phyloP scores from a whole-genome alignment of 768 basidiomycete species.

The Collybia sp. region DNA sequence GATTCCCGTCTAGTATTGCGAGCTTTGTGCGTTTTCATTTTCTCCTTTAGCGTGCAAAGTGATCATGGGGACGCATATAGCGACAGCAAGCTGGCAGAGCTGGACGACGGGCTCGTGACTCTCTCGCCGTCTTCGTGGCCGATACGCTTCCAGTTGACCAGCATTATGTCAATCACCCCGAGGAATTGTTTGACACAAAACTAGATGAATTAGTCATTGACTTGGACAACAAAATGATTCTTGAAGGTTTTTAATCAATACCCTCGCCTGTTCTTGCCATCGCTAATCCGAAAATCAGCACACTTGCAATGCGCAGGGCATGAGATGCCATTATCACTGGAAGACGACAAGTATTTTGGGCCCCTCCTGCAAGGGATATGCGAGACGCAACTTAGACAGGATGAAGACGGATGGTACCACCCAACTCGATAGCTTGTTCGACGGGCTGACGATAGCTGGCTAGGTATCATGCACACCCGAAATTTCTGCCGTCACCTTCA shows the following conservation, averaged over 20 bases:
- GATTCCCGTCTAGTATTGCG: conserved; percentile 75
- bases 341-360: conserved; percentile 74
- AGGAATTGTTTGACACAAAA: conserved; percentile 61
- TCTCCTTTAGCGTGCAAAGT: not conserved
- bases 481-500: conserved; percentile 74
- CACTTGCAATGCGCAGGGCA: conserved; percentile 86
- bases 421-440: no score
- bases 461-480: conserved; percentile 82
- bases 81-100: conserved; percentile 88
- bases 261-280: not conserved
- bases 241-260: conserved; percentile 45
- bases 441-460: not conserved
- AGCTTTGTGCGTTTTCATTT: conserved; percentile 57
- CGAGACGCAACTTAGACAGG: conserved; percentile 51
- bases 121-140: conserved; percentile 69
- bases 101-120: conserved; percentile 76
- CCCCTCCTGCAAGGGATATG: conserved; percentile 54
- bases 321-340: conserved; percentile 73
- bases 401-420: conserved; percentile 74
- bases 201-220: conserved; percentile 67
- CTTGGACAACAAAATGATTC: conserved; percentile 64
- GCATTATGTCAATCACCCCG: conserved; percentile 66
- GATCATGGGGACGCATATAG: conserved; percentile 28
- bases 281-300: conserved; percentile 26
- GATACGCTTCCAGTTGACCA: conserved; percentile 69